These are phyloP conservation scores for Hyphopichia khmerensis DNA, from an alignment of 1,139 yeast species.

Conservation along the genomic window DNA sequence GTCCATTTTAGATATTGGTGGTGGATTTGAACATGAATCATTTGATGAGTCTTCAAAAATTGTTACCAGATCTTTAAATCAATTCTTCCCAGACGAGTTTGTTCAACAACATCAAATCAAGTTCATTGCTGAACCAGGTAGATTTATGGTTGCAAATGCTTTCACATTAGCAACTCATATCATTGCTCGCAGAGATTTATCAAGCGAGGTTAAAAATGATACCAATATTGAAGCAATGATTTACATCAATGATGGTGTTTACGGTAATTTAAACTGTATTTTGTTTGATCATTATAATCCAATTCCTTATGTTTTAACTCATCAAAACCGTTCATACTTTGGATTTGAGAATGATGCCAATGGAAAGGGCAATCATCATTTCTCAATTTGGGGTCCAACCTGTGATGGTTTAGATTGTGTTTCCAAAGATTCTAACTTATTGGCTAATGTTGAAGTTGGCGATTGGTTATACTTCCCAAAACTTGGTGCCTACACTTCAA, in stretches of 20 bases:
- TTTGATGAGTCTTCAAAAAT: constrained; percentile 63
- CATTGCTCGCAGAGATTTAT: constrained; percentile 69
- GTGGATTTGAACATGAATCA: constrained; percentile 77
- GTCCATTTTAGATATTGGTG: constrained; percentile 81
- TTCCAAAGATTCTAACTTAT: constrained; percentile 49
- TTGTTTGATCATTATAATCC: constrained; percentile 90
- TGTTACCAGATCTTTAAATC: constrained; percentile 55
- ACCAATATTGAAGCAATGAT: constrained; percentile 41
- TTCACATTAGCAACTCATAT: constrained; percentile 84
- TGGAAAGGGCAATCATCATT: constrained; percentile 31
- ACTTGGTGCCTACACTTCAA: constrained; percentile 91
- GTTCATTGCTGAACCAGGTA: constrained; percentile 92
- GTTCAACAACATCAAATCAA: constrained; percentile 34
- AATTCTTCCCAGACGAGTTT: constrained; percentile 52
- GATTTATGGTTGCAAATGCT: constrained; percentile 83
- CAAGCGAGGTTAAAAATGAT: constrained; percentile 13
- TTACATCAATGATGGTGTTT: constrained; percentile 92
- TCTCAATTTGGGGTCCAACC: constrained; percentile 96
- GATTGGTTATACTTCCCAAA: constrained; percentile 89
- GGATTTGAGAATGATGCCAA: constrained; percentile 23
- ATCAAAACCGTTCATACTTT: constrained; percentile 48
- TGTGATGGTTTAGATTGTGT: constrained; percentile 96
- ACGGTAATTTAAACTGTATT: constrained; percentile 93
- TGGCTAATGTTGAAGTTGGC: constrained; percentile 69
- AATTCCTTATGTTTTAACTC: constrained; percentile 61